phyloP scores from a whole-genome alignment of 139 green algal genomes.

The Chlorella vulgaris region DNA sequence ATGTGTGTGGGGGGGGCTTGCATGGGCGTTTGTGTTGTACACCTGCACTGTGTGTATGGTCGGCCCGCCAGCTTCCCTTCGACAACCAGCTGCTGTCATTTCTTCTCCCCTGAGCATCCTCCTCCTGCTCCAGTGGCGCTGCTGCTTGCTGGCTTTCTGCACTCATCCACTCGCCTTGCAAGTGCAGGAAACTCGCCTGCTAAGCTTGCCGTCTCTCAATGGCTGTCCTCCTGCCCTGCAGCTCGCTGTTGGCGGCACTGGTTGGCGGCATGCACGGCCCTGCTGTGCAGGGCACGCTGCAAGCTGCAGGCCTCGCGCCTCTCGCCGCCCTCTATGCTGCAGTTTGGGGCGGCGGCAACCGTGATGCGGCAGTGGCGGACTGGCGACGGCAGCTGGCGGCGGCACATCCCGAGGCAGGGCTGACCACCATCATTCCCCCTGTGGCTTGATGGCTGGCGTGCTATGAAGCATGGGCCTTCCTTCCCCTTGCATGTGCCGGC shows the following conservation, averaged over 20 bases:
- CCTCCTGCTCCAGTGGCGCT: too few relatives aligned
- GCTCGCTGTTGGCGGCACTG: conserved; percentile 30
- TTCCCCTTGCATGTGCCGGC: neutral
- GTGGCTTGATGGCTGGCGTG: neutral
- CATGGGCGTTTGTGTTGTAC: too few relatives aligned
- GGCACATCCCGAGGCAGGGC: neutral
- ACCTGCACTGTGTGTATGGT: too few relatives aligned
- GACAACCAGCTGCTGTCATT: too few relatives aligned
- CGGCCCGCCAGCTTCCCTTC: too few relatives aligned
- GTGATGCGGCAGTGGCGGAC: conserved; percentile 21
- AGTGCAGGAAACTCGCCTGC: too few relatives aligned
- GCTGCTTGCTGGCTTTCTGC: too few relatives aligned
- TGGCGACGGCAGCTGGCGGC: conserved; percentile 32
- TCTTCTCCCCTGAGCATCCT: too few relatives aligned
- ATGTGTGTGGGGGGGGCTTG: neutral
- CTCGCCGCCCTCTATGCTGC: conserved; percentile 28
- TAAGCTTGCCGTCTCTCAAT: too few relatives aligned
- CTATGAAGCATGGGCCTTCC: neutral
- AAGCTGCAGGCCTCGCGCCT: conserved; percentile 26
- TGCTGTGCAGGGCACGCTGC: conserved; percentile 30
- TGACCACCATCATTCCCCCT: conserved; percentile 5
- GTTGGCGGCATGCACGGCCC: conserved; percentile 30
- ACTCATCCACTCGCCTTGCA: too few relatives aligned
- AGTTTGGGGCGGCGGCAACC: conserved; percentile 27
- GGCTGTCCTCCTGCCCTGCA: too few relatives aligned